These are phyloP conservation scores for Aspergillus incahuasiensis DNA, from an alignment of 495 filamentous ascomycete species.

Conservation along the genomic window DNA sequence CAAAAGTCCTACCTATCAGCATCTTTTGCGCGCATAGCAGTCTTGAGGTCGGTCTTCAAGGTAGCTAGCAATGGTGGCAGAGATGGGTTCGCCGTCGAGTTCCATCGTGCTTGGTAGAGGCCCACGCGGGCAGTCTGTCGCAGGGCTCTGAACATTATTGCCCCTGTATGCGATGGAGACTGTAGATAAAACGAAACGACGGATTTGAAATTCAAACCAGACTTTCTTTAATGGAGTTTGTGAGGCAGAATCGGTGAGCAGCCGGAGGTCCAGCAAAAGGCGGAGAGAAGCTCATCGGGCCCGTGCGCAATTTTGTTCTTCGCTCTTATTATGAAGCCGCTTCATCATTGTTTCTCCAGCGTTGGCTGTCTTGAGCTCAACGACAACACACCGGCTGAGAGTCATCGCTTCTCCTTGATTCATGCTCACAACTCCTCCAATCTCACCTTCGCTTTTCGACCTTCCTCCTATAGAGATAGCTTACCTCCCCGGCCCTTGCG, in stretches of 20 bases:
- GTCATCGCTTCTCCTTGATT: conserved; percentile 13
- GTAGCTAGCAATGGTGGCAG: conserved; percentile 46
- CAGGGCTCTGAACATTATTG: conserved; percentile 27
- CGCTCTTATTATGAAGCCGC: conserved; percentile 16
- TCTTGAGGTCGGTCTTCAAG: conserved; percentile 55
- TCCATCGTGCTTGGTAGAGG: conserved; percentile 35
- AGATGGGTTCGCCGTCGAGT: conserved; percentile 36
- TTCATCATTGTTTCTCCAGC: background rate
- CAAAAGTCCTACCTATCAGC: conserved; percentile 39
- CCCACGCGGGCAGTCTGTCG: conserved; percentile 25
- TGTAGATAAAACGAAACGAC: too few species aligned
- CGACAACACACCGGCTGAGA: conserved; percentile 10
- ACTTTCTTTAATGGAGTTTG: background rate
- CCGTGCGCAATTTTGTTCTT: conserved; percentile 38
- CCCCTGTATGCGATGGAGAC: background rate
- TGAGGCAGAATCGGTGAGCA: conserved; percentile 1
- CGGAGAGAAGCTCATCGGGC: conserved; percentile 19
- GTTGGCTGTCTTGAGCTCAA: conserved; percentile 10
- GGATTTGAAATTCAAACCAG: too few species aligned
- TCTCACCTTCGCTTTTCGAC: conserved; percentile 5
- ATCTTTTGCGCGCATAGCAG: conserved; percentile 59
- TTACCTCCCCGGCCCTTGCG: conserved; percentile 19
- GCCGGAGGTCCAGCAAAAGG: conserved; percentile 18
- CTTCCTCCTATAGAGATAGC: conserved; percentile 8
- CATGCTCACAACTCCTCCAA: conserved; percentile 2